Base-by-base conservation (phyloP, 2,329 filamentous ascomycete genomes). In the Lachnellula hyalina region DNA sequence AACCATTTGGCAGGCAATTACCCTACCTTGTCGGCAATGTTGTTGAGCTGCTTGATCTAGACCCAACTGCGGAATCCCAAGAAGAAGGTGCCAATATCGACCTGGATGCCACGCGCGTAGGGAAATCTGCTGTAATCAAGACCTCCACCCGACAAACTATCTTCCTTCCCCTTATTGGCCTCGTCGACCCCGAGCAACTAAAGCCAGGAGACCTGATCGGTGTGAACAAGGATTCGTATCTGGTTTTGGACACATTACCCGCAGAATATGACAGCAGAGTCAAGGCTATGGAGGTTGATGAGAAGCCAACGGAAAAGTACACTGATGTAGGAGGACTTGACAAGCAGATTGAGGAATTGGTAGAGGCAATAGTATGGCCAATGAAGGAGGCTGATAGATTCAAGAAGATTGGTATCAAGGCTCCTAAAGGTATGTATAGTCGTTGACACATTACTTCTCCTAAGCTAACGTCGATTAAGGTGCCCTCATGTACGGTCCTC, bases 351-450 rank as follows among this genome's bases (percentile, higher is more conserved):
- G 93, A 96, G 73, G 95, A 99, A 76, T 82, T 99, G 52, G 92
- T 99, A 8, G 94, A 99, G 77, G 94, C 94, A 53, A 94, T 99
- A 49, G 94, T 99, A 32, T 97, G 93, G 93, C 94, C 94, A 2
- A 99, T 99, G 94, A 97, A 97, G 82, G 93, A 99, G 76, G 92
- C 94, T 1, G 95, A 99, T 66, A 84, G 93, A 19, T 99, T 99
- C 79, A 97, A 96, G 82, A 97, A 96, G 82, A 96, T 99, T 68
- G 94, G 94, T 65, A 99, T 99, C 80, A 99, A 99, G 78, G 93
- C 94, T 41, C 94, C 94, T 14, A 99, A 99, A 77, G 94, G 94
- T 96, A 83, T 59, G 75, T 66, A 53, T 36, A 49, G 32, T 48
- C 55, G 74, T 64, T 51, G 36, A 47, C 32, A 51, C 36, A 55